A percentile compares a stretch with the other conserved stretches of the same genome.
Evolutionary conservation across 2,329 filamentous ascomycete species (phyloP).

Genomic region (Paecilomyces variotii): DNA sequence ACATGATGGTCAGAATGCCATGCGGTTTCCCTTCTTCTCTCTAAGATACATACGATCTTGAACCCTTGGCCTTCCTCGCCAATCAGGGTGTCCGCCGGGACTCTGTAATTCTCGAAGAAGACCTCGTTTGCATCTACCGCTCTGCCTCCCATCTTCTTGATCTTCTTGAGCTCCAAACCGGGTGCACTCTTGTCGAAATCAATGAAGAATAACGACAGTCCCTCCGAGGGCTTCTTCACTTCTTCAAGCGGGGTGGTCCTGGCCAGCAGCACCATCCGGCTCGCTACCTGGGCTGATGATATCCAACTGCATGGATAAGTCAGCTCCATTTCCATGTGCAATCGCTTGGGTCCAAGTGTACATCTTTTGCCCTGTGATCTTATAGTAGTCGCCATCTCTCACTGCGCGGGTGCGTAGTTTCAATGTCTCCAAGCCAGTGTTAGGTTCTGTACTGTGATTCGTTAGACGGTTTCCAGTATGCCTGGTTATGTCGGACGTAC

Average conservation of each 20-base stretch:
- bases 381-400: constrained; percentile 54
- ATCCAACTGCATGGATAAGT: constrained; percentile 53
- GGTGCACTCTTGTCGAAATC: constrained; percentile 57
- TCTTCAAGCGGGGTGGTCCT: constrained; percentile 64
- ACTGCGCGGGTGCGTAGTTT: constrained; percentile 59
- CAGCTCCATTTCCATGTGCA: constrained; percentile 3
- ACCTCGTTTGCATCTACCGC: constrained; percentile 81
- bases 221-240: constrained; percentile 62
- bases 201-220: constrained; percentile 73
- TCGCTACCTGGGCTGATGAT: constrained; percentile 71
- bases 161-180: constrained; percentile 59
- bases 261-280: constrained; percentile 75
- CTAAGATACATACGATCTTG: constrained; percentile 46
- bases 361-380: constrained; percentile 71
- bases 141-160: constrained; percentile 78
- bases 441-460: constrained; percentile 58
- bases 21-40: not conserved
- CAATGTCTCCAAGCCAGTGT: constrained; percentile 70
- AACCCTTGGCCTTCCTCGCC: constrained; percentile 70
- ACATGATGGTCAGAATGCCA: not conserved
- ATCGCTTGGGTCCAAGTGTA: constrained; percentile 3
- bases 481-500: constrained; percentile 10
- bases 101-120: constrained; percentile 72
- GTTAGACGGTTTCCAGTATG: not conserved
- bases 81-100: constrained; percentile 58